Evolutionary conservation across 352 stramenopile genomes (phyloP), one percentile per base, ranked within the genome.

Genomic region (Pythium folliculosum): DNA sequence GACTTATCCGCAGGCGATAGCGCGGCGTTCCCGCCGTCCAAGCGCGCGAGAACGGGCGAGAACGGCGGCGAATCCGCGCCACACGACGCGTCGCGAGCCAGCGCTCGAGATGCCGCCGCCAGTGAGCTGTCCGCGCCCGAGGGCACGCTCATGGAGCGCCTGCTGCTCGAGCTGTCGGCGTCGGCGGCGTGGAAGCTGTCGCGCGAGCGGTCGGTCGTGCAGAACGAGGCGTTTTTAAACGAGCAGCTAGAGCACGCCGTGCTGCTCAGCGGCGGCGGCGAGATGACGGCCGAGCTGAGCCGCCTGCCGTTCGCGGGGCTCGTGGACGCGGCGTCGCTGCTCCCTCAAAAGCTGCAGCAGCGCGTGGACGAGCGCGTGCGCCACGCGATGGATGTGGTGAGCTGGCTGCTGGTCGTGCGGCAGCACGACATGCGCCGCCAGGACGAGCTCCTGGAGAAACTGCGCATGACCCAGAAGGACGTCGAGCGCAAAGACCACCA

Each of bases 341-440:
- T 37, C 32, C 32, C 32, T 5, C 32, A 37, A 5, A 37, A 71
- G 47, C 38, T 69, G 52, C 48, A 60, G 9, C 32, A 79, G 44
- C 30, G 70, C 22, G 76, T 70, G 0, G 82, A 94, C 50, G 70
- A 60, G 8, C 56, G 63, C 21, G n/a, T 92, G 23, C 75, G 86
- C 48, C 65, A 80, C 2, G 57, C 73, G 5, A 84, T 94, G 84
- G 86, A 92, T 40, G 72, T 92, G 12, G 67, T 94, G n/a, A 91
- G 81, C 53, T 87, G 82, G 64, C 25, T 94, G 38, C 60, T 94
- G 9, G 79, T 85, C 12, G 56, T 85, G 32, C 73, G 81, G 17
- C 71, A 84, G 16, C 76, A 85, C 13, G 81, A 90, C 64, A n/a
- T 83, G 48, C 71, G 69, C 10, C 76, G 81, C 40, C 77, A 89